Base-by-base conservation (phyloP, 2,329 filamentous ascomycete species). In the Colletotrichum tropicale region DNA sequence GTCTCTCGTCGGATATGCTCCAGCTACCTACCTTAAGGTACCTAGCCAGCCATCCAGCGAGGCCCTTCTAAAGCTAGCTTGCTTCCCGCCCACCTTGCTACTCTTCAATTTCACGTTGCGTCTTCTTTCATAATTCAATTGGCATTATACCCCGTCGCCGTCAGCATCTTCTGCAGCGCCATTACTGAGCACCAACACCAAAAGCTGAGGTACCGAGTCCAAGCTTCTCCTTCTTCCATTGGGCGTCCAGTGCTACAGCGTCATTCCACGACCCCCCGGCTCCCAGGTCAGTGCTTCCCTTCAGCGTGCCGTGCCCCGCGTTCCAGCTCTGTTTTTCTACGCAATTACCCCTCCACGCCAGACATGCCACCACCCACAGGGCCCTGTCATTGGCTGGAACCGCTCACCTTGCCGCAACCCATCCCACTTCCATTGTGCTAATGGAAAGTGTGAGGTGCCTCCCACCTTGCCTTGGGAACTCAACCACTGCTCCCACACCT, bases 271-370 rank as follows among this genome's bases (percentile, higher is more conserved):
- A 43, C 18, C 64, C 69, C 34, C 65, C 65, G 13, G 28, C 30
- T 55, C 65, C 36, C 38, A 64, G 73, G 73, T 75, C 36, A 73
- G 73, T 69, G 70, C 69, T 67, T 67, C 38, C 26, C 26, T 32
- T 61, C 66, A 64, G 66, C 34, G 66, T 32, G 34, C 24, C 21
- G 58, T 71, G 60, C 71, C 71, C 71, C 71, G 71, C 71, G 67
- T 74, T 71, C 60, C 55, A 67, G 61, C 55, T 55, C 34, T 56
- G 62, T 43, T 48, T 52, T 61, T 66, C 48, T 60, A 58, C 73
- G 62, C 74, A 64, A 69, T 69, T 73, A 69, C 74, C 74, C 74
- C 74, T 65, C 74, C 74, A 75, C 43, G 74, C 73, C 73, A 75
- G 73, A 75, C 73, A 72, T 67, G 69, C 69, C 70, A 65, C 64